Percentiles rank a stretch among this genome's conserved stretches.
phyloP scores from a whole-genome alignment of 2,329 filamentous ascomycete species.

The Ophiostoma himal-ulmi region DNA sequence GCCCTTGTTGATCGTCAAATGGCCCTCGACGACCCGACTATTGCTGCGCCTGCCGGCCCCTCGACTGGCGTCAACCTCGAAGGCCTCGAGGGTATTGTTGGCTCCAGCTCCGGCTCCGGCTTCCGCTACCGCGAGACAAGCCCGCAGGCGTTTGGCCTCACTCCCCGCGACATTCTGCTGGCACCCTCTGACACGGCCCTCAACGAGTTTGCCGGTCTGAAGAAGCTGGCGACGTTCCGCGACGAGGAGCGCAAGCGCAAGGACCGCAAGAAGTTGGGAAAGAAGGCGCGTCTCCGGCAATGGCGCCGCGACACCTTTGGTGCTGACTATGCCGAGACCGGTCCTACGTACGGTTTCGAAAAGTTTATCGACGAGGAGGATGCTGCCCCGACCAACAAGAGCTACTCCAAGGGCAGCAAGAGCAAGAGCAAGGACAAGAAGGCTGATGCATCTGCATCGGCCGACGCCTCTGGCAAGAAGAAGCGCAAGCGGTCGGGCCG shows the following conservation, averaged over 20 bases:
- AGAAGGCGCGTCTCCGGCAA: conserved; percentile 83
- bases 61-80: conserved; percentile 25
- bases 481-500: conserved; percentile 49
- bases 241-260: conserved; percentile 83
- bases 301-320: conserved; percentile 69
- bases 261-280: conserved; percentile 82
- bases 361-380: conserved; percentile 25
- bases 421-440: conserved; percentile 29
- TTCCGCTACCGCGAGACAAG: conserved; percentile 97
- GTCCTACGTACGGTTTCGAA: conserved; percentile 55
- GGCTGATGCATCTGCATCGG: conserved; percentile 19
- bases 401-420: conserved; percentile 29
- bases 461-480: conserved; percentile 29
- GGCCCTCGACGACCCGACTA: conserved; percentile 59
- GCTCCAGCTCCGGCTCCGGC: conserved; percentile 36
- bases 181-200: conserved; percentile 79
- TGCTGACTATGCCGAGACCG: conserved; percentile 49
- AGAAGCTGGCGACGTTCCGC: conserved; percentile 88
- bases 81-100: conserved; percentile 7
- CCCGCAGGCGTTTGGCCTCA: conserved; percentile 83
- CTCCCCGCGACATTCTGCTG: conserved; percentile 78
- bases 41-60: conserved; percentile 31
- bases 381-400: conserved; percentile 29
- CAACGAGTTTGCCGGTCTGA: conserved; percentile 86
- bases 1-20: conserved; percentile 77